phyloP scores from a whole-genome alignment of 176 grass and related monocot species.

The Zea luxurians region DNA sequence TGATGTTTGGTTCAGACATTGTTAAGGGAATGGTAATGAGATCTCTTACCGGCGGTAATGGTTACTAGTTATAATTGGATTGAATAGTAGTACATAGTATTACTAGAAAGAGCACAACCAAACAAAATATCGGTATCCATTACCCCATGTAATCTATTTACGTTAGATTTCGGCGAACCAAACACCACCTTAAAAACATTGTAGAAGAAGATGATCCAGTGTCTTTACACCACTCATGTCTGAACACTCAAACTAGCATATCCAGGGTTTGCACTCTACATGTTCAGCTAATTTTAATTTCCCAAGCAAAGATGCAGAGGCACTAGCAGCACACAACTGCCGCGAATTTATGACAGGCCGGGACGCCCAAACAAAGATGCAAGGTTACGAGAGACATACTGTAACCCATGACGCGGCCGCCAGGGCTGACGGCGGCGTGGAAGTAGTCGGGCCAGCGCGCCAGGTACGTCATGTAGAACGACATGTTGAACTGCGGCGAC shows the following conservation, averaged over 20 bases:
- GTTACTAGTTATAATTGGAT: too few species aligned
- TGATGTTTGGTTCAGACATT: too few species aligned
- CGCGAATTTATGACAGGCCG: background rate
- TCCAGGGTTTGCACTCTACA: background rate
- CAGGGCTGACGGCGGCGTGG: constrained; percentile 67
- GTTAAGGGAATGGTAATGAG: too few species aligned
- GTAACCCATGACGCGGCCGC: constrained; percentile 91
- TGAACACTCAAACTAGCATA: constrained; percentile 6
- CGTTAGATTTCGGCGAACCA: too few species aligned
- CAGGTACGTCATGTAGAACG: constrained; percentile 99
- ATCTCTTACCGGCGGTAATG: too few species aligned
- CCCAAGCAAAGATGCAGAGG: constrained; percentile 17
- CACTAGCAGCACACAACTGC: background rate
- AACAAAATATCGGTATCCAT: too few species aligned
- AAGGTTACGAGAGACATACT: constrained; percentile 43
- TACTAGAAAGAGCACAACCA: too few species aligned
- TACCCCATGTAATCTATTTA: too few species aligned
- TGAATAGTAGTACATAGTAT: too few species aligned
- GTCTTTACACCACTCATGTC: background rate
- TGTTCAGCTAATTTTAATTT: background rate
- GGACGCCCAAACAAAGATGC: background rate
- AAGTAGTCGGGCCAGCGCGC: constrained; percentile 99
- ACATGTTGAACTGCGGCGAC: constrained; percentile 87
- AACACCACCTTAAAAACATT: background rate
- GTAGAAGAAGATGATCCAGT: background rate